Evolutionary conservation across 2,329 filamentous ascomycete species (phyloP).

Genomic region (Chlorencoelia australis): DNA sequence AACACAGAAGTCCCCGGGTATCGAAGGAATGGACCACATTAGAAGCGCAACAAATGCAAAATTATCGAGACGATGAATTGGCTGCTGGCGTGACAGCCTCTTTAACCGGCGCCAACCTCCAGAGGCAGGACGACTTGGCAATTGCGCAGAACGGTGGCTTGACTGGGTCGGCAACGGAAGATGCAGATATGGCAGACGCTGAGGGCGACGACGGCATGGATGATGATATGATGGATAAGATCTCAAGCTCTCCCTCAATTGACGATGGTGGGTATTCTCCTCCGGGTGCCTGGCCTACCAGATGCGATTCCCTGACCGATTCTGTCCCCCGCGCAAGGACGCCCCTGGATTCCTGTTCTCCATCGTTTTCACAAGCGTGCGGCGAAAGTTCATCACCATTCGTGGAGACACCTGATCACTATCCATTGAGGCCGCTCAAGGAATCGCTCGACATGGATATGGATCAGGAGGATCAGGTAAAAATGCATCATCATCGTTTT

Average conservation of each 20-base stretch:
- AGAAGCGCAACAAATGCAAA: slow-evolving; percentile 19
- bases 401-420: slow-evolving; percentile 22
- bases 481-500: slow-evolving; percentile 35
- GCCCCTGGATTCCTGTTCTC: slow-evolving; percentile 3
- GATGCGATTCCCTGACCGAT: slow-evolving; percentile 23
- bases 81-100: slow-evolving; percentile 32
- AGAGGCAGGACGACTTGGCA: slow-evolving; percentile 47
- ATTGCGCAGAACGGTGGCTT: slow-evolving; percentile 51
- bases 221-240: slow-evolving; percentile 96
- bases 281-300: slow-evolving; percentile 22
- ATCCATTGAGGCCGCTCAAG: slow-evolving; percentile 16
- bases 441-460: slow-evolving; percentile 17
- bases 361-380: slow-evolving; percentile 25
- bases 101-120: slow-evolving; percentile 28
- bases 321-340: slow-evolving; percentile 10
- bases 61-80: slow-evolving; percentile 36
- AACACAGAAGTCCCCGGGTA: slow-evolving; percentile 51
- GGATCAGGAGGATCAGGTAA: slow-evolving; percentile 14
- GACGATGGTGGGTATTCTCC: slow-evolving; percentile 81
- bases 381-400: slow-evolving; percentile 26
- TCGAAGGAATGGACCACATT: slow-evolving; percentile 41
- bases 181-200: slow-evolving; percentile 56
- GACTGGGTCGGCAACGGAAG: slow-evolving; percentile 38
- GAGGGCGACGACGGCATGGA: slow-evolving; percentile 64
- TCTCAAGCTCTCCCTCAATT: slow-evolving; percentile 96